Percentiles rank a stretch among this genome's conserved stretches.
Evolutionary conservation across 2,329 filamentous ascomycete genomes (phyloP).

Genomic region (Raffaelea ambrosiae): DNA sequence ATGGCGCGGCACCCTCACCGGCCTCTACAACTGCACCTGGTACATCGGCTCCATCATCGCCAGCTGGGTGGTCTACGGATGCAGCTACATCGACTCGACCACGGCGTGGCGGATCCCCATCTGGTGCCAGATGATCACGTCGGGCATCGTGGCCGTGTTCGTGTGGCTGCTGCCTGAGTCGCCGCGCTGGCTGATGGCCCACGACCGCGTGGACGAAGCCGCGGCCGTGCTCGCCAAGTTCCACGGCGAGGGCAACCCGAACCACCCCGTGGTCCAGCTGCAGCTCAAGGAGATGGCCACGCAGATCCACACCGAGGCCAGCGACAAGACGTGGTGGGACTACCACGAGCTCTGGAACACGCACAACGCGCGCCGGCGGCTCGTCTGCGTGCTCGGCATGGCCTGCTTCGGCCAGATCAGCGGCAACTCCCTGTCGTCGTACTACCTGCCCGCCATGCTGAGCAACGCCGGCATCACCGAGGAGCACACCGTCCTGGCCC

Average conservation of each 20-base stretch:
- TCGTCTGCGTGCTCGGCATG: conserved; percentile 9
- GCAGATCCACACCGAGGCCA: conserved; percentile 18
- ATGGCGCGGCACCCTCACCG: conserved; percentile 10
- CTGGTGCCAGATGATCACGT: background rate
- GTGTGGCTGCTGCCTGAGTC: conserved; percentile 17
- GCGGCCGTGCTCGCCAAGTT: conserved; percentile 8
- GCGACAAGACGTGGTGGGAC: conserved; percentile 9
- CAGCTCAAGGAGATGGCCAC: conserved; percentile 17
- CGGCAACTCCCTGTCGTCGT: conserved; percentile 12
- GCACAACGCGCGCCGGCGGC: conserved; percentile 10
- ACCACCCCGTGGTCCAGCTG: conserved; percentile 10
- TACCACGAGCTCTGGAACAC: conserved; percentile 8
- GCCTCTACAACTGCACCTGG: conserved; percentile 12
- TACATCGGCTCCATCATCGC: conserved; percentile 55
- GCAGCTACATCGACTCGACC: conserved; percentile 18
- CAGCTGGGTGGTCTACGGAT: conserved; percentile 64
- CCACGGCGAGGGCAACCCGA: conserved; percentile 11
- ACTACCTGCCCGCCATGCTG: conserved; percentile 4
- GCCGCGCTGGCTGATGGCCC: conserved; percentile 18
- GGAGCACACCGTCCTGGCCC: background rate
- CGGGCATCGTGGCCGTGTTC: conserved; percentile 11
- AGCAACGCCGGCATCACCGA: conserved; percentile 6
- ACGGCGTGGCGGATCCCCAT: conserved; percentile 24
- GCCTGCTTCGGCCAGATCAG: conserved; percentile 11
- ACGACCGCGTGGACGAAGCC: conserved; percentile 11